A percentile compares a stretch with the other conserved stretches of the same genome.
phyloP scores from a whole-genome alignment of 352 stramenopile species.

The Thraustochytrium sp. region DNA sequence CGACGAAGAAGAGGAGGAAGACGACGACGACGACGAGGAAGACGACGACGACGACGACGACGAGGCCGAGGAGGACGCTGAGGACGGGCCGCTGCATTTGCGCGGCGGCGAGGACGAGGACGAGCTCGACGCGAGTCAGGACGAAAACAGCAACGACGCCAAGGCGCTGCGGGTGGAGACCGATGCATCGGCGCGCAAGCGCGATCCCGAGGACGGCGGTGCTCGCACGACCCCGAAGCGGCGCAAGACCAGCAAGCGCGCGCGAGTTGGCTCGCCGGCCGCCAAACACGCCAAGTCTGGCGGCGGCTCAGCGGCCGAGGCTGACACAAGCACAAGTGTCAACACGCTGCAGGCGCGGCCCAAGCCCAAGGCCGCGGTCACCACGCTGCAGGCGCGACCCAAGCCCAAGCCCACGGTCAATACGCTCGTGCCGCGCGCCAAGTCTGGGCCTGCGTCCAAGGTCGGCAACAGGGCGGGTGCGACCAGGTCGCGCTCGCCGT shows the following conservation, averaged over 20 bases:
- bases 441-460: neutral
- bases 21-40: neutral
- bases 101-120: too few relatives aligned
- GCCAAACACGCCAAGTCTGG: neutral
- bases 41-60: neutral
- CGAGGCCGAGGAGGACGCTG: neutral
- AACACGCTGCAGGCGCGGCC: neutral
- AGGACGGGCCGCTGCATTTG: too few relatives aligned
- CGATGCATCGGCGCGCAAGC: neutral
- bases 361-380: neutral
- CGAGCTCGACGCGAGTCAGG: neutral
- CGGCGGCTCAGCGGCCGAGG: neutral
- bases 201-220: neutral
- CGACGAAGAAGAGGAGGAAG: neutral
- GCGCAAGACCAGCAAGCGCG: neutral
- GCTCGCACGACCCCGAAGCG: neutral
- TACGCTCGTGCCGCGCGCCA: neutral
- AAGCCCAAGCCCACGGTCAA: too few relatives aligned
- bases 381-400: neutral
- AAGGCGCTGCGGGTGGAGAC: neutral
- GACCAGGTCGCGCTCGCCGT: too few relatives aligned
- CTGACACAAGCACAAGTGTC: neutral
- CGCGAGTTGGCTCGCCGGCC: too few relatives aligned
- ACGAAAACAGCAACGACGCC: neutral
- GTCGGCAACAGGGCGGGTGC: too few relatives aligned